Base-by-base conservation (phyloP, 768 basidiomycete genomes). In the Nidularia sp. region DNA sequence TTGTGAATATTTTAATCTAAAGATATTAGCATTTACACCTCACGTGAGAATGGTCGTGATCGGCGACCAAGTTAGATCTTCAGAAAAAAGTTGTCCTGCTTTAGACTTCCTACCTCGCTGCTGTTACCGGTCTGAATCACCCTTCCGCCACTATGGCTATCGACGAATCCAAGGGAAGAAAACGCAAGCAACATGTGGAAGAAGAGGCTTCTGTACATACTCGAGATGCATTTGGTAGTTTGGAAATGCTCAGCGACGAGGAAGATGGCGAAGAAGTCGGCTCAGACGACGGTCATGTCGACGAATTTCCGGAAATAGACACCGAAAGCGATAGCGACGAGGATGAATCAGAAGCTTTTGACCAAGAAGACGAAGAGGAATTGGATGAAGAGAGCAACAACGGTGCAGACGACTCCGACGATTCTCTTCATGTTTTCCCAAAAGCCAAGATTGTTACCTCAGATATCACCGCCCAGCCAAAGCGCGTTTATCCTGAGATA, bases 401-500 rank as follows among this genome's bases (percentile, higher is more conserved):
- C 18, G 70, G 67, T 15, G 70, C 66, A 22, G 63, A 56, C 18
- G 70, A 69, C 45, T 77, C 73, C 47, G 75, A 75, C 54, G 72
- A 74, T 60, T 71, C 75, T 42, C 70, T 79, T 45, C 79, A 81
- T 59, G 64, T 84, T 55, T 80, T 79, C 55, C 88, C 87, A 25
- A 80, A 78, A 66, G 69, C 84, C 43, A 88, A 85, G 67, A 83
- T 78, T 29, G 68, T 92, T 35, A 75, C 85, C 50, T 93, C 91
- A 39, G 73, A 84, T 52, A 86, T 94, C 56, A 95, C 93, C 53
- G 88, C 90, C n/a, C 83, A 85, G 55, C 84, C 78, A 52, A 93
- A 91, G 75, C 79, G 77, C 54, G 83, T 92, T 36, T 93, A 89
- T 64, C 90, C 90, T 44, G 87, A 90, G 60, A 94, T 94, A 63